Percentiles rank a stretch among this genome's conserved stretches.
Evolutionary conservation across 176 grass and related monocot species (phyloP).

Genomic region (sorghum (Sorghum bicolor)): DNA sequence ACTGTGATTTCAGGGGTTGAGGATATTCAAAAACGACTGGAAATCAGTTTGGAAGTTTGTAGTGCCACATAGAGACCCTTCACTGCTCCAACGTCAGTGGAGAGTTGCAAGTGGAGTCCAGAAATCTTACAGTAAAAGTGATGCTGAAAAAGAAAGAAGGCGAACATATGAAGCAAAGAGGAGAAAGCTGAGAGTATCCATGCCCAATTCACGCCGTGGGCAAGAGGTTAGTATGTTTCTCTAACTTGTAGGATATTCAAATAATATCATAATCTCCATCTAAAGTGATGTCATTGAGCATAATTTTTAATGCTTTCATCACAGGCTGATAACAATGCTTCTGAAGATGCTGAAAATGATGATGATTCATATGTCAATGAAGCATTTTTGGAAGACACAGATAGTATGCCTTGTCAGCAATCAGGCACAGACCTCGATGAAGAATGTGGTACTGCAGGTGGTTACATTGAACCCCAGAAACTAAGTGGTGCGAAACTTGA

Average conservation of each 20-base stretch:
- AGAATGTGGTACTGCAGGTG: conserved; percentile 42
- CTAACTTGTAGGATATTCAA: neutral
- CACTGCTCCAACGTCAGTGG: conserved; percentile 76
- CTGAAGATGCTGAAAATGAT: conserved; percentile 58
- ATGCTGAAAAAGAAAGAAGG: conserved; percentile 61
- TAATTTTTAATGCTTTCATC: conserved; percentile 21
- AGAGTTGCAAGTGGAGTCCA: conserved; percentile 73
- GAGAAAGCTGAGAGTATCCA: conserved; percentile 62
- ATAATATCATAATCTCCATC: conserved; percentile 17
- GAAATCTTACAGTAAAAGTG: conserved; percentile 81
- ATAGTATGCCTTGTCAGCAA: conserved; percentile 41
- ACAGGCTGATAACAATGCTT: conserved; percentile 52
- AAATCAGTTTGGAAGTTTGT: conserved; percentile 71
- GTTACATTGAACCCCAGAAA: conserved; percentile 32
- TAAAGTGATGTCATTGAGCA: conserved; percentile 1
- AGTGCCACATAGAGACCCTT: conserved; percentile 81
- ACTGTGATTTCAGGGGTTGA: conserved; percentile 60
- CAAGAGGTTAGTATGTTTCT: conserved; percentile 60
- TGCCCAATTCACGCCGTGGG: conserved; percentile 32
- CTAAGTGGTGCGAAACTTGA: conserved; percentile 27
- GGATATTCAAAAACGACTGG: conserved; percentile 88
- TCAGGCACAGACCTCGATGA: conserved; percentile 26
- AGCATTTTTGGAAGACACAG: conserved; percentile 83
- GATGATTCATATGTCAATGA: conserved; percentile 95
- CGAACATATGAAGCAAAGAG: conserved; percentile 78